Percentiles rank a stretch among this genome's conserved stretches.
Evolutionary conservation across 2,329 filamentous ascomycete genomes (phyloP).

Genomic region (Elsinoe batatas): DNA sequence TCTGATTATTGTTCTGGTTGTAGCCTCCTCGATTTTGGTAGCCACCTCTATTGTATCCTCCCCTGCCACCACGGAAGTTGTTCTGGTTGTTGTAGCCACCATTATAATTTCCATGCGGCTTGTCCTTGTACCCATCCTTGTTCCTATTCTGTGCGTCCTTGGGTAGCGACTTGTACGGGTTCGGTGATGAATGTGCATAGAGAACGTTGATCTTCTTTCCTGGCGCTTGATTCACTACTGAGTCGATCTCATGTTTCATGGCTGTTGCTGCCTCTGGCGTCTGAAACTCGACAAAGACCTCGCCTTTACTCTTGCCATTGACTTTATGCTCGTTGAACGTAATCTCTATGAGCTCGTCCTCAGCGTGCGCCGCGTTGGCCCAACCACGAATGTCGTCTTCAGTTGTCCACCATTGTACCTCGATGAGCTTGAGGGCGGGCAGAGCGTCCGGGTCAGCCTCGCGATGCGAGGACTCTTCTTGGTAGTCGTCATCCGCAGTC

Average conservation of each 20-base stretch:
- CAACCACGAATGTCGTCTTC: slow-evolving; percentile 91
- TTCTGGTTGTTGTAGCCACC: slow-evolving; percentile 30
- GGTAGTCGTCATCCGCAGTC: slow-evolving; percentile 29
- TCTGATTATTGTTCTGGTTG: slow-evolving; percentile 15
- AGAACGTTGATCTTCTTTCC: slow-evolving; percentile 59
- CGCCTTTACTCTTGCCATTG: slow-evolving; percentile 95
- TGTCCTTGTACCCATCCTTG: slow-evolving; percentile 52
- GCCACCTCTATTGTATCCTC: slow-evolving; percentile 23
- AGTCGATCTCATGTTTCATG: slow-evolving; percentile 71
- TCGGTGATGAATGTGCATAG: slow-evolving; percentile 66
- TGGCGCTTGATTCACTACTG: slow-evolving; percentile 47
- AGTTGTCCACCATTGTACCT: slow-evolving; percentile 92
- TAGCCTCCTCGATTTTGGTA: slow-evolving; percentile 17
- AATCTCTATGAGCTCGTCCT: slow-evolving; percentile 79
- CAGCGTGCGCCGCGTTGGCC: slow-evolving; percentile 67
- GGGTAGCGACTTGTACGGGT: slow-evolving; percentile 83
- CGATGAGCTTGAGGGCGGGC: slow-evolving; percentile 72
- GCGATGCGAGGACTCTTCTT: slow-evolving; percentile 40
- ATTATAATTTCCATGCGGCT: slow-evolving; percentile 37
- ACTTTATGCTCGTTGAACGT: slow-evolving; percentile 98
- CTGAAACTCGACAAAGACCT: slow-evolving; percentile 76
- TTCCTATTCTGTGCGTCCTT: slow-evolving; percentile 71
- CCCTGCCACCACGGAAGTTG: slow-evolving; percentile 31
- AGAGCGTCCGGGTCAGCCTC: slow-evolving; percentile 49
- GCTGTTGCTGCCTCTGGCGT: slow-evolving; percentile 78